phyloP scores from a whole-genome alignment of 1,139 yeast species.

The Debaryomyces psychrophilus region DNA sequence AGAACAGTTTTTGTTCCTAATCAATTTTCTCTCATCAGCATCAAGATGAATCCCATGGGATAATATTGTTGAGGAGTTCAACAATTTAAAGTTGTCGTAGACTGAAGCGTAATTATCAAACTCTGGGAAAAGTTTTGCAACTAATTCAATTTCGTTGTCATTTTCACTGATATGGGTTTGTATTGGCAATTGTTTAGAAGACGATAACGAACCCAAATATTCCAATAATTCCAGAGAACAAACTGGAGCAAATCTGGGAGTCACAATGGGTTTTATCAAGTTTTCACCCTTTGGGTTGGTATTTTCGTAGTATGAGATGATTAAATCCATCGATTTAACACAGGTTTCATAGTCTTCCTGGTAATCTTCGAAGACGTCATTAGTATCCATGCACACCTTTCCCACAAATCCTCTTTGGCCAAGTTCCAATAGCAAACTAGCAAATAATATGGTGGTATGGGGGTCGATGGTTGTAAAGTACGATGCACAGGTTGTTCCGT shows the following conservation, averaged over 20 bases:
- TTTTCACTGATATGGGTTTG: constrained; percentile 94
- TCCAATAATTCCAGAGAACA: constrained; percentile 67
- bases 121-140: constrained; percentile 72
- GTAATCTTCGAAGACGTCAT: constrained; percentile 66
- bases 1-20: constrained; percentile 62
- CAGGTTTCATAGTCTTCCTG: constrained; percentile 66
- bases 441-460: constrained; percentile 72
- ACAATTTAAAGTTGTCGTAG: constrained; percentile 63
- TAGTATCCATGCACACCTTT: constrained; percentile 84
- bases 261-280: constrained; percentile 71
- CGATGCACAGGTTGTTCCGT: constrained; percentile 92
- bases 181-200: constrained; percentile 56
- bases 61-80: constrained; percentile 68
- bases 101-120: constrained; percentile 72
- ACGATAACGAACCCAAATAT: constrained; percentile 65
- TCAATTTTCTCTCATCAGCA: constrained; percentile 61
- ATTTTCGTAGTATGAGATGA: constrained; percentile 57
- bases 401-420: constrained; percentile 94
- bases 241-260: constrained; percentile 95
- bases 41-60: constrained; percentile 88
- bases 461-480: constrained; percentile 89
- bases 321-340: constrained; percentile 55
- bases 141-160: constrained; percentile 72
- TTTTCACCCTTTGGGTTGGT: constrained; percentile 53
- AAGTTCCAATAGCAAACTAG: constrained; percentile 61